Base-by-base conservation (phyloP, 495 filamentous ascomycete species). In the Ascodesmis nigricans region DNA sequence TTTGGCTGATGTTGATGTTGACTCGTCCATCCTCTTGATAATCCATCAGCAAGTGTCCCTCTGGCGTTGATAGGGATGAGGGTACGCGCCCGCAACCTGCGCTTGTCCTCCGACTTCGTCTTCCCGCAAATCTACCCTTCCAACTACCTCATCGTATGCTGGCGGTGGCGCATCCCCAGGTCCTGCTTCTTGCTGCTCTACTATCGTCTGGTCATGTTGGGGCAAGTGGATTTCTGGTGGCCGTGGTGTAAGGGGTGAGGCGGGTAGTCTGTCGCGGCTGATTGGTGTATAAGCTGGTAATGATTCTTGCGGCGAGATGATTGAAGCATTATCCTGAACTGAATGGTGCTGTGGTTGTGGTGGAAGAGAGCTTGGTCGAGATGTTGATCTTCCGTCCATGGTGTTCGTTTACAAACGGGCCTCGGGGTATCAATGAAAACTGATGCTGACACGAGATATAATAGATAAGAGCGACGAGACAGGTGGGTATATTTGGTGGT, bases 11-110 rank as follows among this genome's bases (percentile, higher is more conserved):
- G 18, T 63, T 68, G 40, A 81, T 76, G 39, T 62, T 66, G 17
- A 81, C 52, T 20, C 76, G 61, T n/a, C 75, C 75, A 53, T 79
- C 76, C 13, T 66, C 47, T 49, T 73, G 41, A 64, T 67, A 61
- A 19, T 16, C 4, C 16, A 21, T 40, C n/a, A 38, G 28, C 29
- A 3, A 13, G 16, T 36, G 6, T 11, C 3, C 15, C 17, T 14
- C 33, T 10, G 8, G 20, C 10, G 14, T 9, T 1, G 14, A 27
- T n/a, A 27, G 14, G 24, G 14, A 27, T 9, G 10, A n/a, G n/a
- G n/a, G 10, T 27, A 27, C 14, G 24, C 24, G 14, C 4, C 10
- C 24, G 37, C 10, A 4, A 71, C 49, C 13, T 50, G 50, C 3
- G 66, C 67, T 33, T 59, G 55, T 4, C 67, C 66, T 40, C 64